phyloP scores from a whole-genome alignment of 179 eudicot genomes.

The Vitellaria paradoxa region DNA sequence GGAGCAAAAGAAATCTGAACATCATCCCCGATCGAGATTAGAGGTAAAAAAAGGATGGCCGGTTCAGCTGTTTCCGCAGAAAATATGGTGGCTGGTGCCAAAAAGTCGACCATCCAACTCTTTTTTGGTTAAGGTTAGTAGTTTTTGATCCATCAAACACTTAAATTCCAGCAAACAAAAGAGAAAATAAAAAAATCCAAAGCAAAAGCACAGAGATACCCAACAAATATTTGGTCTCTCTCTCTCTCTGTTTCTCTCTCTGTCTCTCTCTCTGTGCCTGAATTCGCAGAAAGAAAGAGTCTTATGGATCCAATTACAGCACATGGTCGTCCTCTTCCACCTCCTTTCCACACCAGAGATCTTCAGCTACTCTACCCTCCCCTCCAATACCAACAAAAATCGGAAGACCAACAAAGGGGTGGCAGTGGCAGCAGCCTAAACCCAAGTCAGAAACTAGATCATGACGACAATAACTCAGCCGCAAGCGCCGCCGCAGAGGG shows the following conservation, averaged over 20 bases:
- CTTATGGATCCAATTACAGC: constrained; percentile 42
- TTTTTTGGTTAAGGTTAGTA: constrained; percentile 13
- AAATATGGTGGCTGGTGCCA: constrained; percentile 15
- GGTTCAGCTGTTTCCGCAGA: constrained; percentile 30
- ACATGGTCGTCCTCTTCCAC: constrained; percentile 47
- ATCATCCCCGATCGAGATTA: not conserved
- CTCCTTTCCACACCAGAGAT: constrained; percentile 46
- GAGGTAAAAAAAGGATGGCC: constrained; percentile 19
- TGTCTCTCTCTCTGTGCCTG: not conserved
- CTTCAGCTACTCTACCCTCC: constrained; percentile 47
- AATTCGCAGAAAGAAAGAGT: not conserved
- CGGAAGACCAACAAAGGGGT: constrained; percentile 42
- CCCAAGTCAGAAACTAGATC: constrained; percentile 35
- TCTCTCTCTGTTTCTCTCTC: not conserved
- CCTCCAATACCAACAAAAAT: constrained; percentile 36
- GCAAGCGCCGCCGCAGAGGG: constrained; percentile 19
- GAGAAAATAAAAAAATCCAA: not conserved
- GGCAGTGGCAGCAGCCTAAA: constrained; percentile 42
- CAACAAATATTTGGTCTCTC: not conserved
- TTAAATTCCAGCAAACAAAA: not conserved
- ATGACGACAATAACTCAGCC: constrained; percentile 26
- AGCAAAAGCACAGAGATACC: not conserved
- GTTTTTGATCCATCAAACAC: constrained; percentile 8
- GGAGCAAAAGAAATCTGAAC: not conserved
- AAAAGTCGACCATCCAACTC: not conserved